Evolutionary conservation across 2,329 filamentous ascomycete species (phyloP).

Genomic region (Chrysoporthe puriensis): DNA sequence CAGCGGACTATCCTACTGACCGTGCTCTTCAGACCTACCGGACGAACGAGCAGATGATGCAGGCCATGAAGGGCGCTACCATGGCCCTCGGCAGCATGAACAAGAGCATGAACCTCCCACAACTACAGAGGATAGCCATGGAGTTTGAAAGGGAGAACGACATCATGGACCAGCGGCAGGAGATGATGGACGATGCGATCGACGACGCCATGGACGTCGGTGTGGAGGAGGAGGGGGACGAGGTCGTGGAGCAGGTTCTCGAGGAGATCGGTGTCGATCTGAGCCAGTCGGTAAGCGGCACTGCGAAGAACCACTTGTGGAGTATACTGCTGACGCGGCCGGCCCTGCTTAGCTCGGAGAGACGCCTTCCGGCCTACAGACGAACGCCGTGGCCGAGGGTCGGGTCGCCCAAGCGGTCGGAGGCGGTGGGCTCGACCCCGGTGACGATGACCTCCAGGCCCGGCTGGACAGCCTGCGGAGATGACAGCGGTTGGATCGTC

Average conservation of each 20-base stretch:
- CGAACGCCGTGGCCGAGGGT: slow-evolving; percentile 70
- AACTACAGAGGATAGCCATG: slow-evolving; percentile 95
- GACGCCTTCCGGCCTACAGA: slow-evolving; percentile 83
- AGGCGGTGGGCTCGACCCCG: slow-evolving; percentile 65
- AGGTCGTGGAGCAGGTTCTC: slow-evolving; percentile 93
- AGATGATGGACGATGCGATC: slow-evolving; percentile 99
- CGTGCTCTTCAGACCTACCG: slow-evolving; percentile 73
- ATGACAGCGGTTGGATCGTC: slow-evolving; percentile 37
- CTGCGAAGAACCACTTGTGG: background rate
- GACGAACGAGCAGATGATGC: slow-evolving; percentile 99
- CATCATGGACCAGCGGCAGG: slow-evolving; percentile 97
- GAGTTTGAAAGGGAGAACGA: slow-evolving; percentile 99
- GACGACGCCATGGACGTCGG: slow-evolving; percentile 92
- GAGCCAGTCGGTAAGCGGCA: slow-evolving; percentile 75
- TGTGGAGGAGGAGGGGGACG: slow-evolving; percentile 93
- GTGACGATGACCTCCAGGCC: slow-evolving; percentile 94
- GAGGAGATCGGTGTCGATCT: slow-evolving; percentile 97
- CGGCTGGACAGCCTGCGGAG: slow-evolving; percentile 83
- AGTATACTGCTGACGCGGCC: slow-evolving; percentile 34
- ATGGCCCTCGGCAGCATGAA: slow-evolving; percentile 96
- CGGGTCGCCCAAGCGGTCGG: slow-evolving; percentile 87
- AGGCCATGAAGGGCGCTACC: slow-evolving; percentile 98
- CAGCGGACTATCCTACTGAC: background rate
- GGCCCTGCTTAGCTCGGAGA: slow-evolving; percentile 73
- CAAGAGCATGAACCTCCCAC: slow-evolving; percentile 93